Percentiles rank a stretch among this genome's conserved stretches.
These are phyloP conservation scores for Didymella keratinophila DNA, from an alignment of 2,329 filamentous ascomycete genomes.

Conservation along the genomic window DNA sequence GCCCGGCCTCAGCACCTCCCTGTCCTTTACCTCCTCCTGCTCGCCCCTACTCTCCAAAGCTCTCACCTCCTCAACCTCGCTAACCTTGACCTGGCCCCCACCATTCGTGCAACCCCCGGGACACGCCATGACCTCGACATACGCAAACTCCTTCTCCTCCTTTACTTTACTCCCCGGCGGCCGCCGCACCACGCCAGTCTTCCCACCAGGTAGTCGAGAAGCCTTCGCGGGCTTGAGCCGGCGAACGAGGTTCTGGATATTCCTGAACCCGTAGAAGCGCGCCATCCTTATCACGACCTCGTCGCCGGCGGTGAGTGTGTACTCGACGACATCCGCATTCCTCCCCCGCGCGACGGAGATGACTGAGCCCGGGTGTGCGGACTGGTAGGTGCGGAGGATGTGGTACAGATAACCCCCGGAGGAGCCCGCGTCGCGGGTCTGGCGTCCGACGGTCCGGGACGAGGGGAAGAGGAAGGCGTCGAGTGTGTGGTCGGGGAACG, in stretches of 20 bases:
- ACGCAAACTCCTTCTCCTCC: constrained; percentile 77
- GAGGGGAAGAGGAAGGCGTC: constrained; percentile 76
- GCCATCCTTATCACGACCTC: constrained; percentile 59
- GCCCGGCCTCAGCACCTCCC: constrained; percentile 62
- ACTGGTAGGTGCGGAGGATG: constrained; percentile 77
- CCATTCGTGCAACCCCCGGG: constrained; percentile 99
- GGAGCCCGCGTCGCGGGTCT: constrained; percentile 69
- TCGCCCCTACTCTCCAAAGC: constrained; percentile 39
- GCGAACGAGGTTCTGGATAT: constrained; percentile 98
- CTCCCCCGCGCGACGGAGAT: constrained; percentile 78
- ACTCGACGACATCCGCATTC: constrained; percentile 92
- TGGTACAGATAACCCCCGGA: constrained; percentile 91
- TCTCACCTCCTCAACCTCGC: constrained; percentile 68
- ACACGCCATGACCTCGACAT: constrained; percentile 98
- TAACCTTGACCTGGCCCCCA: constrained; percentile 91
- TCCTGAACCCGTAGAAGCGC: constrained; percentile 95
- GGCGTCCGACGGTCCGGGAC: constrained; percentile 48
- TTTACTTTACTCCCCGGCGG: constrained; percentile 69
- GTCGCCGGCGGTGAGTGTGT: constrained; percentile 66
- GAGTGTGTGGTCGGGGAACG: constrained; percentile 77
- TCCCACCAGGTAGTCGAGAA: constrained; percentile 60
- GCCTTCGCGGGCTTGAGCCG: constrained; percentile 80
- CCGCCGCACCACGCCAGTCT: constrained; percentile 60
- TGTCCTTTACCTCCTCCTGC: constrained; percentile 21
- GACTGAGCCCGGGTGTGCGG: constrained; percentile 73